A percentile compares a stretch with the other conserved stretches of the same genome.
Conservation (phyloP, 148 eudicot species). For the Chenopodium formosanum region DNA sequence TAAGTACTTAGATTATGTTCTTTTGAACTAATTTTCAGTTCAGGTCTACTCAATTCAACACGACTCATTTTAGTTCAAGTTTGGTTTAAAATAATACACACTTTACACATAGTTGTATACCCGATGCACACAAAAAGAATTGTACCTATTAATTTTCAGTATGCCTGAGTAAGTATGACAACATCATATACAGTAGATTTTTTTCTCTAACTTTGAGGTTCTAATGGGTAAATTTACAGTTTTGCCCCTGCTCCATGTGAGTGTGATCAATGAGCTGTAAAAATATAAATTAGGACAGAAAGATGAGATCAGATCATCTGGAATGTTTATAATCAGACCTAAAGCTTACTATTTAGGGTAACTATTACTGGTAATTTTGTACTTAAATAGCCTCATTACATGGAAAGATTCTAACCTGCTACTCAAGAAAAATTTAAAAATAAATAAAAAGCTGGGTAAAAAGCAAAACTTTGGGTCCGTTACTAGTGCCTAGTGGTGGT, state of each 20-base stretch:
- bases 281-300: neutral
- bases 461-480: slow-evolving; percentile 14
- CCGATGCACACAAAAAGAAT: neutral
- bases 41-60: too few relatives aligned
- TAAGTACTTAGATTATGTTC: too few relatives aligned
- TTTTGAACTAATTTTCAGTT: too few relatives aligned
- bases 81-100: too few relatives aligned
- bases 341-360: slow-evolving; percentile 20
- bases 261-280: slow-evolving; percentile 18
- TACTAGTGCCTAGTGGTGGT: neutral
- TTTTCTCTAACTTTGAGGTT: slow-evolving; percentile 3
- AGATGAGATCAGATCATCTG: slow-evolving; percentile 22
- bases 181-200: slow-evolving; percentile 16
- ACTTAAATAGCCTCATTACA: slow-evolving; percentile 11
- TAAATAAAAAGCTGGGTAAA: neutral
- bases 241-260: slow-evolving; percentile 26
- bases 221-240: slow-evolving; percentile 22
- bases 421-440: neutral
- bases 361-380: slow-evolving; percentile 18
- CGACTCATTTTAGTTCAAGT: too few relatives aligned
- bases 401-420: neutral
- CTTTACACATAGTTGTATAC: neutral
- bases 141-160: neutral
- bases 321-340: slow-evolving; percentile 22
- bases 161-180: slow-evolving; percentile 21